Base-by-base conservation (phyloP, 306 rosid species). In the Lathyrus oleraceus region DNA sequence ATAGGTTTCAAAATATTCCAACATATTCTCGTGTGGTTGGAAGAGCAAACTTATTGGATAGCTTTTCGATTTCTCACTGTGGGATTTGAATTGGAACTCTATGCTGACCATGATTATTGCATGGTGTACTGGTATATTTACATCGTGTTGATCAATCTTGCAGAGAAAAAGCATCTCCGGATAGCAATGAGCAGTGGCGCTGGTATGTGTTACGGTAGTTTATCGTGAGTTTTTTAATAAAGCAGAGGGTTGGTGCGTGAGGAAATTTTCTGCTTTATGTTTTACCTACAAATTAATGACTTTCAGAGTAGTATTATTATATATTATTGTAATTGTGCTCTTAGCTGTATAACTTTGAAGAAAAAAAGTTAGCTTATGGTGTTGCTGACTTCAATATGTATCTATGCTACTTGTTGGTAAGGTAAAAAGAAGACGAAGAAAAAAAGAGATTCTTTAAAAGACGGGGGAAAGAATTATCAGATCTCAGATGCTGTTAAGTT, bases 61-160 rank as follows among this genome's bases (percentile, higher is more conserved):
- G 96, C 98, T 74, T 82, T 81, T 17, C 98, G 95, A 53, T 93
- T 93, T 84, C 94, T 93, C 74, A 78, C 81, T 66, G 82, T 93
- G 82, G 98, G 98, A 74, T 93, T 93, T 71, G 98, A 93, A 65
- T 71, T 93, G 82, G 96, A 93, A 76, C 94, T 93, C 23, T 93
- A 93, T 73, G 83, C 97, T 16, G 76, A 83, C n/a, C 84, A 88
- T 83, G 96, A 93, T 78, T 93, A 90, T 83, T 90, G 96, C 86
- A 93, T 93, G 98, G 96, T 88, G 42, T 93, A 93, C 79, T 93
- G 98, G 98, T 90, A 93, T 63, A 84, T 90, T 32, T 81, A 89
- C 76, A 86, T 81, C 76, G 86, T 88, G 69, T 76, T 85, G 81
- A 77, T 86, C 85, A 93, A 90, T 86, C 91, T 85, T 28, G 85